Conservation (phyloP, 2,329 filamentous ascomycete genomes). For the Tolypocladium amazonense region DNA sequence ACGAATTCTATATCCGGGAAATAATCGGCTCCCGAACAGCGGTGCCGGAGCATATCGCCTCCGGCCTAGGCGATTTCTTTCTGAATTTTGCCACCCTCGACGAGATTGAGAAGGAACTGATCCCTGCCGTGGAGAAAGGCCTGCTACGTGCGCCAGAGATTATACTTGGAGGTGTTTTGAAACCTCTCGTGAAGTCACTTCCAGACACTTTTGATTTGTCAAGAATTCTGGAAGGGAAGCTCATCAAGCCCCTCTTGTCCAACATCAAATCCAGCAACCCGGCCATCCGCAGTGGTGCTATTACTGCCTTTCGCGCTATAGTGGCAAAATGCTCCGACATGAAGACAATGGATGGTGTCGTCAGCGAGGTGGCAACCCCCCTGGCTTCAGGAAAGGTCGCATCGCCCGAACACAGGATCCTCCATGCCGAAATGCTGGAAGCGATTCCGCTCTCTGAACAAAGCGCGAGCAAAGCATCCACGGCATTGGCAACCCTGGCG, state of each 20-base stretch:
- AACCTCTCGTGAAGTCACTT: slow-evolving; percentile 61
- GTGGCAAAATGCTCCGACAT: slow-evolving; percentile 50
- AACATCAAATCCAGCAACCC: slow-evolving; percentile 87
- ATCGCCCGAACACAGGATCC: slow-evolving; percentile 71
- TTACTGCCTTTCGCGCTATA: slow-evolving; percentile 64
- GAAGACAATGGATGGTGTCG: slow-evolving; percentile 51
- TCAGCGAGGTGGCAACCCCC: slow-evolving; percentile 68
- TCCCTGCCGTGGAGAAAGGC: slow-evolving; percentile 79
- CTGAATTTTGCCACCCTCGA: slow-evolving; percentile 58
- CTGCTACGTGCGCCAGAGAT: slow-evolving; percentile 85
- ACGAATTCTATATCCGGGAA: slow-evolving; percentile 77
- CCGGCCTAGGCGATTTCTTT: slow-evolving; percentile 75
- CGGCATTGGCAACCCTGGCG: slow-evolving; percentile 56
- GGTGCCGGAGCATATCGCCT: slow-evolving; percentile 61
- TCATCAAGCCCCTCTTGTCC: slow-evolving; percentile 80
- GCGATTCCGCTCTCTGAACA: slow-evolving; percentile 48
- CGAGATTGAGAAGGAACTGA: slow-evolving; percentile 64
- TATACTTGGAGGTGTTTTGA: slow-evolving; percentile 68
- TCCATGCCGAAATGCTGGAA: slow-evolving; percentile 73
- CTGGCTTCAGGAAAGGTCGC: slow-evolving; percentile 77
- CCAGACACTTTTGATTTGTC: slow-evolving; percentile 67
- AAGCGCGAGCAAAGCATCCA: slow-evolving; percentile 56
- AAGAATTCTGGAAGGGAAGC: slow-evolving; percentile 54
- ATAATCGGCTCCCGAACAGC: slow-evolving; percentile 67
- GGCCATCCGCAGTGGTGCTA: slow-evolving; percentile 62